Conservation (phyloP, 208 protist genomes). For the Herpetomonas tarakana region DNA sequence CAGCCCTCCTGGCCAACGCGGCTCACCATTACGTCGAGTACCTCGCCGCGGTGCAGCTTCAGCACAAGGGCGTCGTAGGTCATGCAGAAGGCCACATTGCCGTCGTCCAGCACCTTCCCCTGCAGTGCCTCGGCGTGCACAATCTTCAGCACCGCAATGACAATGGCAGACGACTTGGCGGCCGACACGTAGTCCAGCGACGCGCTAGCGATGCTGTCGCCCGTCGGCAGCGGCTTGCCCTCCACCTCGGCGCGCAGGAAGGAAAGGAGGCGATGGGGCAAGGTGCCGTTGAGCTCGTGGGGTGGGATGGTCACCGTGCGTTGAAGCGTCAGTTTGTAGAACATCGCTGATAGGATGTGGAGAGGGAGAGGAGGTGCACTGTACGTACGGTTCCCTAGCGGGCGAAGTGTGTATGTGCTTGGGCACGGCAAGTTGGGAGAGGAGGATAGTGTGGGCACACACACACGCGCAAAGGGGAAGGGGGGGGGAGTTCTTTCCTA, state of each 20-base stretch:
- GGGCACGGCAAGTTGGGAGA: too few species aligned
- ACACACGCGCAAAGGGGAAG: too few species aligned
- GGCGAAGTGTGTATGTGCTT: too few species aligned
- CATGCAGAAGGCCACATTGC: slow-evolving; percentile 68
- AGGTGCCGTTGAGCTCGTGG: slow-evolving; percentile 45
- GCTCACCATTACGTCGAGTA: slow-evolving; percentile 72
- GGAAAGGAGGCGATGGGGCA: slow-evolving; percentile 61
- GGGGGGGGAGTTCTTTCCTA: too few species aligned
- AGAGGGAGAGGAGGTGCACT: not conserved
- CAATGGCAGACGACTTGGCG: slow-evolving; percentile 64
- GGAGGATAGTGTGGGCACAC: too few species aligned
- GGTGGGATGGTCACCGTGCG: slow-evolving; percentile 69
- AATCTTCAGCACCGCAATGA: slow-evolving; percentile 83
- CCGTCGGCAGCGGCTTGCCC: slow-evolving; percentile 54
- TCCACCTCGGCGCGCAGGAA: slow-evolving; percentile 77
- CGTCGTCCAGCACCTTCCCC: slow-evolving; percentile 77
- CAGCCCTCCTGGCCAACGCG: slow-evolving; percentile 69
- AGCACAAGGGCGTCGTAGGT: slow-evolving; percentile 82
- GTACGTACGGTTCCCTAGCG: not conserved
- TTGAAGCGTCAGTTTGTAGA: slow-evolving; percentile 78
- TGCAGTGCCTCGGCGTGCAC: slow-evolving; percentile 61
- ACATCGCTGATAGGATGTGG: slow-evolving; percentile 33
- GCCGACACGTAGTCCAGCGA: slow-evolving; percentile 27
- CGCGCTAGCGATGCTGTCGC: slow-evolving; percentile 35
- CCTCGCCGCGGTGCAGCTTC: slow-evolving; percentile 82